phyloP scores from a whole-genome alignment of 202 grass and related monocot genomes.

The Carex sylvatica region DNA sequence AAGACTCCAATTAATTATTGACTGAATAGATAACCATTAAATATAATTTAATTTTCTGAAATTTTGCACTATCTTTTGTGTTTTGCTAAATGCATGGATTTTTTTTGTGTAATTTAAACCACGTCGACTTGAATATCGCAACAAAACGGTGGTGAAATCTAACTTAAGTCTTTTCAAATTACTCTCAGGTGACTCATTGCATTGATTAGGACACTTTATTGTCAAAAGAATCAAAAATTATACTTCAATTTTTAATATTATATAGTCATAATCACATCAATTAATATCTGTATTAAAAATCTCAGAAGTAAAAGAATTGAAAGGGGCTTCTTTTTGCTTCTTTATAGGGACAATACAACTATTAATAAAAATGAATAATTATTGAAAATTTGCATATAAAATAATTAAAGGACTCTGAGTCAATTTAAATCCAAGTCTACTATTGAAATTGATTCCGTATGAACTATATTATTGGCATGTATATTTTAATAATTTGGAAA shows the following conservation, averaged over 20 bases:
- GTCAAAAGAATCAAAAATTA: background rate
- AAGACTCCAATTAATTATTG: background rate
- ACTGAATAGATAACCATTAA: background rate
- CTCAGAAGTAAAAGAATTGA: background rate
- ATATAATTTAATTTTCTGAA: background rate
- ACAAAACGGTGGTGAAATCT: no score
- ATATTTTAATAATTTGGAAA: background rate
- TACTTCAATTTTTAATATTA: background rate
- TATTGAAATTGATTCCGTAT: background rate
- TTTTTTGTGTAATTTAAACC: background rate
- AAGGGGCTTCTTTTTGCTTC: background rate
- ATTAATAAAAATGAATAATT: background rate
- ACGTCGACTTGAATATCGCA: background rate
- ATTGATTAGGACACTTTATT: background rate
- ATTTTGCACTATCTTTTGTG: background rate
- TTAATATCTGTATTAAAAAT: background rate
- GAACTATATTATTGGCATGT: background rate
- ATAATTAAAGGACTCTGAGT: background rate
- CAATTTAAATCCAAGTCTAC: background rate
- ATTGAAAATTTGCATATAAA: background rate
- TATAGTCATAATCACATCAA: background rate
- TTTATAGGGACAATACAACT: background rate
- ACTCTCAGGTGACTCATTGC: background rate
- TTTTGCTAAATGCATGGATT: background rate
- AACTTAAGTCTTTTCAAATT: background rate